Evolutionary conservation across 148 eudicot species (phyloP).

Genomic region (Rhododendron molle): DNA sequence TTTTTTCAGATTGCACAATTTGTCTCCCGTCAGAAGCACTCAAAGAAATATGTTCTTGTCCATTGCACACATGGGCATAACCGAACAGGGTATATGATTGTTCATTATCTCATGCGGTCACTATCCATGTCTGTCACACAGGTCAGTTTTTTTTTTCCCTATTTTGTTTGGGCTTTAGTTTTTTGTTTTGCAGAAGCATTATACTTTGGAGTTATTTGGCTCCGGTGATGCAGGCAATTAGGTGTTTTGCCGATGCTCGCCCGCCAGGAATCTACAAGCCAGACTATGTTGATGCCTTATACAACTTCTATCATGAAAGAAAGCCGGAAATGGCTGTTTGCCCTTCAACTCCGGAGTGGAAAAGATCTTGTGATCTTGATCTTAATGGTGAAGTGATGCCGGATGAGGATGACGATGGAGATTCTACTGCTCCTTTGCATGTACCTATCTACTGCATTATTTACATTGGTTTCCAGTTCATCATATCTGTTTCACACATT

Average conservation of each 20-base stretch:
- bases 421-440: constrained; percentile 39
- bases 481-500: constrained; percentile 1
- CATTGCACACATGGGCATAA: constrained; percentile 99
- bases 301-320: constrained; percentile 79
- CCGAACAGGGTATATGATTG: constrained; percentile 96
- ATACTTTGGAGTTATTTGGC: background rate
- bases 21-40: constrained; percentile 57
- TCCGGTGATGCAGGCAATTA: constrained; percentile 61
- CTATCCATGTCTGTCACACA: constrained; percentile 69
- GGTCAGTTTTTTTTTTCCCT: constrained; percentile 31
- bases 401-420: constrained; percentile 83
- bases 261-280: constrained; percentile 95
- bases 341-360: constrained; percentile 96
- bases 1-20: constrained; percentile 63
- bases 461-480: background rate
- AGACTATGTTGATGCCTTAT: constrained; percentile 83
- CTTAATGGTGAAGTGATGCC: constrained; percentile 85
- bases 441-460: constrained; percentile 30
- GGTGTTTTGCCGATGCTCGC: constrained; percentile 69
- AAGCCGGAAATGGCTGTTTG: constrained; percentile 73
- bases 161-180: background rate
- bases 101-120: constrained; percentile 88
- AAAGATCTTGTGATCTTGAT: constrained; percentile 85
- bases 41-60: constrained; percentile 71
- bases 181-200: constrained; percentile 6